These are phyloP conservation scores for Phytophthora sojae DNA, from an alignment of 352 stramenopile species.

Conservation along the genomic window DNA sequence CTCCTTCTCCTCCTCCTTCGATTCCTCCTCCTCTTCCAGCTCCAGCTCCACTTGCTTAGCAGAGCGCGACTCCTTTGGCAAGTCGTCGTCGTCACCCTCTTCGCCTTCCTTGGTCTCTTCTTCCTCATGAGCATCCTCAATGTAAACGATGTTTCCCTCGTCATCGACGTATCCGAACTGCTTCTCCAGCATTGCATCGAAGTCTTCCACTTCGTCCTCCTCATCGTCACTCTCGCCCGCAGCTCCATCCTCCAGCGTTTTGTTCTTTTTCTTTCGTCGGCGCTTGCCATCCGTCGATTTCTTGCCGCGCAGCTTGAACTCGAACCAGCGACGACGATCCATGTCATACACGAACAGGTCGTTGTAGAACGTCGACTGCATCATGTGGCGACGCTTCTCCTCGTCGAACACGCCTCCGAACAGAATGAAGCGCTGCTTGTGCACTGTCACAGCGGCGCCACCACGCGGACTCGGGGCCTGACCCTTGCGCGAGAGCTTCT, in stretches of 20 bases:
- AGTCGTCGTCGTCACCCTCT: slow-evolving; percentile 28
- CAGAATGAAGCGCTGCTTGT: slow-evolving; percentile 97
- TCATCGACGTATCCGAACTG: slow-evolving; percentile 97
- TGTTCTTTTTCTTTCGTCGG: slow-evolving; percentile 68
- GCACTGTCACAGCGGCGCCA: slow-evolving; percentile 83
- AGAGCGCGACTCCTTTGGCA: neutral
- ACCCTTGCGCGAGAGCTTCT: slow-evolving; percentile 92
- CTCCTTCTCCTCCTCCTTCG: slow-evolving; percentile 48
- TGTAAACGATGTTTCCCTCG: slow-evolving; percentile 95
- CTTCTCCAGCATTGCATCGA: slow-evolving; percentile 86
- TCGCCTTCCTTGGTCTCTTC: slow-evolving; percentile 65
- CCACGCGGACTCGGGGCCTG: slow-evolving; percentile 83
- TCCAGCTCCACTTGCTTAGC: slow-evolving; percentile 22
- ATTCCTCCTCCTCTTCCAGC: slow-evolving; percentile 42
- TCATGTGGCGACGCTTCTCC: slow-evolving; percentile 84
- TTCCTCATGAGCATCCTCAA: slow-evolving; percentile 91
- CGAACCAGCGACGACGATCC: slow-evolving; percentile 96
- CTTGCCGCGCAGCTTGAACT: slow-evolving; percentile 90
- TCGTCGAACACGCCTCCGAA: slow-evolving; percentile 97
- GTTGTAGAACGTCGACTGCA: slow-evolving; percentile 96
- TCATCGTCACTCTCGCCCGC: slow-evolving; percentile 57
- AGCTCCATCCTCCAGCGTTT: slow-evolving; percentile 48
- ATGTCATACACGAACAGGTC: slow-evolving; percentile 98
- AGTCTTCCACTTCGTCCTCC: slow-evolving; percentile 75
- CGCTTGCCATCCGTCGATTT: slow-evolving; percentile 73